phyloP scores from a whole-genome alignment of 2,329 filamentous ascomycete species.

The Nigrospora osmanthi region DNA sequence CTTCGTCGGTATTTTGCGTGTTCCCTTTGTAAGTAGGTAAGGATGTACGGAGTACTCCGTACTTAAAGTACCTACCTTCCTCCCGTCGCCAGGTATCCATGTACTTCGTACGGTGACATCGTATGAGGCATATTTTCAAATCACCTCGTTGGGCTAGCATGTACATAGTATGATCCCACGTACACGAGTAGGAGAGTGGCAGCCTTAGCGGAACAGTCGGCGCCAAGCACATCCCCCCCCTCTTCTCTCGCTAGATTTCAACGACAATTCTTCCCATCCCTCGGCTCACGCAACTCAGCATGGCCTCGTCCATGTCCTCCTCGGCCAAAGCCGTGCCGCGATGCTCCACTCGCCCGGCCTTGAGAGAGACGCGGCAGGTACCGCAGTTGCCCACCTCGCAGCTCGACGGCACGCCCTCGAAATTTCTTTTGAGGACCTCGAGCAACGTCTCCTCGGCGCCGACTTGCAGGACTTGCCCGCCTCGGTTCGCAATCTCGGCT shows the following conservation, averaged over 20 bases:
- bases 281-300: conserved; percentile 46
- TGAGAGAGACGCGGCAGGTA: conserved; percentile 38
- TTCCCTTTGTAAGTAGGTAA: too few relatives aligned
- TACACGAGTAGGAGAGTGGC: too few relatives aligned
- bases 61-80: too few relatives aligned
- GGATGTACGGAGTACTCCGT: too few relatives aligned
- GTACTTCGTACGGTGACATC: too few relatives aligned
- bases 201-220: too few relatives aligned
- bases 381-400: conserved; percentile 49
- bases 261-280: conserved; percentile 40
- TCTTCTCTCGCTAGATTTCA: conserved; percentile 27
- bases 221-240: conserved; percentile 12
- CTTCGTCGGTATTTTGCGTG: too few relatives aligned
- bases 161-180: too few relatives aligned
- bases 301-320: conserved; percentile 32
- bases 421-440: conserved; percentile 35
- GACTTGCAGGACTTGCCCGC: conserved; percentile 29
- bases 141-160: too few relatives aligned
- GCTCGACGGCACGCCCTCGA: conserved; percentile 35
- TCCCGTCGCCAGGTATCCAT: too few relatives aligned
- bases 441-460: conserved; percentile 40
- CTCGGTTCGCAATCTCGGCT: conserved; percentile 37
- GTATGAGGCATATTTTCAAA: too few relatives aligned
- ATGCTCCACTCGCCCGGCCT: conserved; percentile 36
- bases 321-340: conserved; percentile 37